Base-by-base conservation (phyloP, 2,329 filamentous ascomycete genomes). In the Xylariaceae sp. region DNA sequence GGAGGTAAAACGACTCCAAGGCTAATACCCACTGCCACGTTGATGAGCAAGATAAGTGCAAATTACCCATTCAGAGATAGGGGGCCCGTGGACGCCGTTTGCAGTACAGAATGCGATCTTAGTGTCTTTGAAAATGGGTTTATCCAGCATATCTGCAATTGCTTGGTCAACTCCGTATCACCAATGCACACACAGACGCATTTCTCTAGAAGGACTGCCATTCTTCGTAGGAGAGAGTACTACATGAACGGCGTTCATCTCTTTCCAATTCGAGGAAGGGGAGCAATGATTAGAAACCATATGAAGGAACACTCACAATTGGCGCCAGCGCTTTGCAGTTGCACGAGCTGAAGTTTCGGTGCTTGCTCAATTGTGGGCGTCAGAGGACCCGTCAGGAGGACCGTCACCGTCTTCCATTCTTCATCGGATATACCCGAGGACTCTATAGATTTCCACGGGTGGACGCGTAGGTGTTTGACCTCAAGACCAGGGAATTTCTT, bases 11-110 rank as follows among this genome's bases (percentile, higher is more conserved):
- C 18, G 11, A 22, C 15, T 11, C 7, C 18, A 11, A 19, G 30
- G 1, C n/a, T 15, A 17, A 33, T 9, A 66, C 74, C 53, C 59
- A 78, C 76, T 60, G 2, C 63, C 60, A 48, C 79, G 76, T 54
- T 78, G 72, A 44, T 73, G 70, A 0, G 75, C 68, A 2, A 81
- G 64, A 56, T 72, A 81, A 0, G 76, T 80, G 18, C 68, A 63
- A 19, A 81, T 72, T 6, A 81, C 70, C 78, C 78, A 82, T 62
- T 82, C 78, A 0, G 77, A 66, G 52, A 81, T 82, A 56, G 81
- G 78, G 2, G 78, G 77, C 77, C 76, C 77, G 38, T 81, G 77
- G n/a, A 82, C 75, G 0, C 80, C 80, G 50, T 79, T 82, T 0
- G 77, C 77, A 0, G 78, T 79, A 40, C 73, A 77, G 52, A 83